These are phyloP conservation scores for Ceratobasidium sp. DNA, from an alignment of 1,284 basidiomycete genomes.

Conservation along the genomic window DNA sequence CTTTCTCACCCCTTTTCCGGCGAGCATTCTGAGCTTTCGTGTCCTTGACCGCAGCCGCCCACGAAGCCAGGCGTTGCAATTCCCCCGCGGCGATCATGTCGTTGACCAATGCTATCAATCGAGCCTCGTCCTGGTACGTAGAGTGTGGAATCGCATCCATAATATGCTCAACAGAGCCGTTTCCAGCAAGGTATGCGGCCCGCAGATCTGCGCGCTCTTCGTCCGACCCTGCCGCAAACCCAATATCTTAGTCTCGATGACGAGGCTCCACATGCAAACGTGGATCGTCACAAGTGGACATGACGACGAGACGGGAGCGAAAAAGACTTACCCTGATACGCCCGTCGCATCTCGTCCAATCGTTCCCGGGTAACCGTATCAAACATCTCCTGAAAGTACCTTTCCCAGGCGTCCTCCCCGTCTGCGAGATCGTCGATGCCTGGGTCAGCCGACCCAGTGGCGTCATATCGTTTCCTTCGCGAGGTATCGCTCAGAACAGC, in stretches of 20 bases:
- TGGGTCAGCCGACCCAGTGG: constrained; percentile 87
- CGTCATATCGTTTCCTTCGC: constrained; percentile 81
- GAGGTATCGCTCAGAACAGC: constrained; percentile 85
- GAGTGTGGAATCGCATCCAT: constrained; percentile 89
- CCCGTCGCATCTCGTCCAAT: constrained; percentile 89
- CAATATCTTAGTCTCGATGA: constrained; percentile 38
- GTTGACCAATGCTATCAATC: constrained; percentile 81
- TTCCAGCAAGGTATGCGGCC: constrained; percentile 73
- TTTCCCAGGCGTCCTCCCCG: constrained; percentile 91
- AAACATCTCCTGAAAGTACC: constrained; percentile 91
- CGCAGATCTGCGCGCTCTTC: constrained; percentile 87
- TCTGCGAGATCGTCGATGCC: constrained; percentile 72
- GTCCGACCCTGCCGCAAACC: constrained; percentile 71
- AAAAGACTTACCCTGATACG: constrained; percentile 82
- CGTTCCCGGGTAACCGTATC: constrained; percentile 86
- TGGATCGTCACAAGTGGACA: constrained; percentile 29
- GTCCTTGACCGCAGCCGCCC: constrained; percentile 81
- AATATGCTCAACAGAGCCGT: constrained; percentile 82
- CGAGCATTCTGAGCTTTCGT: constrained; percentile 80
- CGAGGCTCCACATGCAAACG: constrained; percentile 26
- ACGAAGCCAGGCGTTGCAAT: constrained; percentile 71
- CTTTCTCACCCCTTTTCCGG: constrained; percentile 79
- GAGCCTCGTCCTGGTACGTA: constrained; percentile 82
- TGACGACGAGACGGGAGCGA: neutral
- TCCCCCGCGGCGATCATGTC: constrained; percentile 73